Evolutionary conservation across 352 stramenopile species (phyloP).

Genomic region (Phytopythium helicoides): DNA sequence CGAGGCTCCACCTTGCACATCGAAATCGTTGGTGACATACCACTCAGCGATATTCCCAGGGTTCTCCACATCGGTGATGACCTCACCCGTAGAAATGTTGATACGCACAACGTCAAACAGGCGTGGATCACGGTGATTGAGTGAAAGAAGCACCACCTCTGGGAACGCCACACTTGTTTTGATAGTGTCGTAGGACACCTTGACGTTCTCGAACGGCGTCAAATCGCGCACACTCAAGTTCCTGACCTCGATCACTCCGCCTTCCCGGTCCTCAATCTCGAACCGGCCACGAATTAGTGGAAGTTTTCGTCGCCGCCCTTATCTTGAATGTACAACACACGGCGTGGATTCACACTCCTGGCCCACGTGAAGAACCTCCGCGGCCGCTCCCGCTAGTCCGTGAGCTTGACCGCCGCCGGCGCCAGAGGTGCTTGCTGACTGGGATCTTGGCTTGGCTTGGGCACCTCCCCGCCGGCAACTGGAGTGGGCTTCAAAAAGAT

Average conservation of each 20-base stretch:
- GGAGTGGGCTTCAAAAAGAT: slow-evolving; percentile 37
- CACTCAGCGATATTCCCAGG: slow-evolving; percentile 24
- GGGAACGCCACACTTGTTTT: slow-evolving; percentile 22
- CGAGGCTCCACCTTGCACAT: slow-evolving; percentile 16
- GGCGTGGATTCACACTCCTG: slow-evolving; percentile 20
- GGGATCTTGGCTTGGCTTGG: slow-evolving; percentile 15
- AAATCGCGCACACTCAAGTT: slow-evolving; percentile 28
- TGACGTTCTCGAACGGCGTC: slow-evolving; percentile 31
- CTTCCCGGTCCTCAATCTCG: slow-evolving; percentile 15
- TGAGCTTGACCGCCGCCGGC: too few species aligned
- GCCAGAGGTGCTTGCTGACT: too few species aligned
- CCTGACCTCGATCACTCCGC: slow-evolving; percentile 4
- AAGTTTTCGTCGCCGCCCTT: slow-evolving; percentile 44
- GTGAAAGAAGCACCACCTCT: slow-evolving; percentile 28
- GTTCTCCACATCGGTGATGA: slow-evolving; percentile 27
- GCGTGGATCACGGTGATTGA: slow-evolving; percentile 31
- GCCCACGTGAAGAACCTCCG: slow-evolving; percentile 39
- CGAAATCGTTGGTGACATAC: slow-evolving; percentile 25
- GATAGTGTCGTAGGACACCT: slow-evolving; percentile 24
- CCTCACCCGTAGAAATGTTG: slow-evolving; percentile 22
- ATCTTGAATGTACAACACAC: slow-evolving; percentile 42
- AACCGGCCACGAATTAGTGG: slow-evolving; percentile 40
- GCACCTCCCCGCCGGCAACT: slow-evolving; percentile 18
- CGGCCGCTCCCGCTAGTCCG: slow-evolving; percentile 31
- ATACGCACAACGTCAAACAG: slow-evolving; percentile 34